A percentile compares a stretch with the other conserved stretches of the same genome.
These are phyloP conservation scores for Lunularia cruciata DNA, from an alignment of 225 moss, liverwort and hornwort species.

Conservation along the genomic window DNA sequence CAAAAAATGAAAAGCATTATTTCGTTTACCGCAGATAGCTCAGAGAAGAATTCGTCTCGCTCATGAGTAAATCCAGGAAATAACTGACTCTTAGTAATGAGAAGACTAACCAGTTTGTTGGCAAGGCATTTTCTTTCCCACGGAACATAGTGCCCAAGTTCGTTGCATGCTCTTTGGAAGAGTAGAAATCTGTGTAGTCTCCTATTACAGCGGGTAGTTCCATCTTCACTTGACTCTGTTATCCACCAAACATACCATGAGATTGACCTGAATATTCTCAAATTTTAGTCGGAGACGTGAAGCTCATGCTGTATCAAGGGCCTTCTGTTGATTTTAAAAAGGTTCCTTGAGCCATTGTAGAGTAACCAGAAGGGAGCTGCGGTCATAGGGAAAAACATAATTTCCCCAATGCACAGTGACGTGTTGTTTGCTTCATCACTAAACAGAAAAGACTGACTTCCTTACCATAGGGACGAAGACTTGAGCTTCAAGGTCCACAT, in stretches of 20 bases:
- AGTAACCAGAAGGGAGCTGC: too few species aligned
- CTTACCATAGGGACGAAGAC: conserved; percentile 71
- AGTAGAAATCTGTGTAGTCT: conserved; percentile 95
- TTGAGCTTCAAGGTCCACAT: conserved; percentile 51
- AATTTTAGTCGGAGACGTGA: not conserved
- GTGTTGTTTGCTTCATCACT: too few species aligned
- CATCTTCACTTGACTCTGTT: conserved; percentile 82
- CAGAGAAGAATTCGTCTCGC: not conserved
- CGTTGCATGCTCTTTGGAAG: conserved; percentile 89
- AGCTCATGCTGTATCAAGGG: too few species aligned
- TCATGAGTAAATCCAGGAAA: not conserved
- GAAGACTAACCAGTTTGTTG: conserved; percentile 66
- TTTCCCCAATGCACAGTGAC: too few species aligned
- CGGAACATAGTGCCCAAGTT: conserved; percentile 75
- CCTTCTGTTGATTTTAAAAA: too few species aligned
- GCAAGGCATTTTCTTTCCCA: conserved; percentile 78
- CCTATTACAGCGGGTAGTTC: conserved; percentile 87
- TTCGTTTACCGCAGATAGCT: not conserved
- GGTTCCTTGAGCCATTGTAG: too few species aligned
- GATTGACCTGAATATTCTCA: too few species aligned
- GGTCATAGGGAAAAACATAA: too few species aligned
- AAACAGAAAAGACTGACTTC: too few species aligned
- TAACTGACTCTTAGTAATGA: not conserved
- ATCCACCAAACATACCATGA: too few species aligned
- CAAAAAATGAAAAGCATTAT: not conserved